Percentiles rank a stretch among this genome's conserved stretches.
These are phyloP conservation scores for Thielaviopsis ethacetica DNA, from an alignment of 2,329 filamentous ascomycete species.

Conservation along the genomic window DNA sequence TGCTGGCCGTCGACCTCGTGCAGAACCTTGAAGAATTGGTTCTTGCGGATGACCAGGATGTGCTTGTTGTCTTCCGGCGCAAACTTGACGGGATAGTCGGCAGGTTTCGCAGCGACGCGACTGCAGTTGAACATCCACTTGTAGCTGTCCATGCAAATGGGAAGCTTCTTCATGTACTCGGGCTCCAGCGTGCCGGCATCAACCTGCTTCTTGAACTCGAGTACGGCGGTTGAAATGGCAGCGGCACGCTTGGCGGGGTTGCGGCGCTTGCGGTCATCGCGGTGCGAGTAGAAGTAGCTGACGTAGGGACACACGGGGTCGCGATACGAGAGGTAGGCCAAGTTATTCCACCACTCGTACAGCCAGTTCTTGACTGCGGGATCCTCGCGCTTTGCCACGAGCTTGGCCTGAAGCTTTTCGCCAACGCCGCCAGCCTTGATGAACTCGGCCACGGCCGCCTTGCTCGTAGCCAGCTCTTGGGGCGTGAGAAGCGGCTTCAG, in stretches of 20 bases:
- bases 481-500: slow-evolving; percentile 57
- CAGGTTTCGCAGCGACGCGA: slow-evolving; percentile 66
- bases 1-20: slow-evolving; percentile 70
- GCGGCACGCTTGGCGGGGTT: slow-evolving; percentile 87
- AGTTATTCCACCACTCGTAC: slow-evolving; percentile 95
- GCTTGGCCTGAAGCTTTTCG: slow-evolving; percentile 70
- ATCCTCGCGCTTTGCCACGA: slow-evolving; percentile 63
- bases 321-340: slow-evolving; percentile 81
- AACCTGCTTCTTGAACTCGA: slow-evolving; percentile 92
- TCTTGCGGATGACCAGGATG: slow-evolving; percentile 82
- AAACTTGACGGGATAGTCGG: slow-evolving; percentile 75
- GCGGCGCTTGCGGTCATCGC: slow-evolving; percentile 75
- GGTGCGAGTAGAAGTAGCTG: slow-evolving; percentile 98
- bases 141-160: slow-evolving; percentile 97
- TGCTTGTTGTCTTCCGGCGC: slow-evolving; percentile 60
- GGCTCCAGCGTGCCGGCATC: slow-evolving; percentile 72
- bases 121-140: slow-evolving; percentile 97
- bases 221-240: slow-evolving; percentile 65
- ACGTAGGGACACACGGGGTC: slow-evolving; percentile 96
- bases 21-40: slow-evolving; percentile 88
- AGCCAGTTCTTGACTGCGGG: slow-evolving; percentile 85
- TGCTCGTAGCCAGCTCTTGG: slow-evolving; percentile 53
- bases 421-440: slow-evolving; percentile 73
- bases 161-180: slow-evolving; percentile 96
- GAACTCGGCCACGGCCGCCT: slow-evolving; percentile 77